phyloP scores from a whole-genome alignment of 768 basidiomycete species.

The Leccinum boreale region DNA sequence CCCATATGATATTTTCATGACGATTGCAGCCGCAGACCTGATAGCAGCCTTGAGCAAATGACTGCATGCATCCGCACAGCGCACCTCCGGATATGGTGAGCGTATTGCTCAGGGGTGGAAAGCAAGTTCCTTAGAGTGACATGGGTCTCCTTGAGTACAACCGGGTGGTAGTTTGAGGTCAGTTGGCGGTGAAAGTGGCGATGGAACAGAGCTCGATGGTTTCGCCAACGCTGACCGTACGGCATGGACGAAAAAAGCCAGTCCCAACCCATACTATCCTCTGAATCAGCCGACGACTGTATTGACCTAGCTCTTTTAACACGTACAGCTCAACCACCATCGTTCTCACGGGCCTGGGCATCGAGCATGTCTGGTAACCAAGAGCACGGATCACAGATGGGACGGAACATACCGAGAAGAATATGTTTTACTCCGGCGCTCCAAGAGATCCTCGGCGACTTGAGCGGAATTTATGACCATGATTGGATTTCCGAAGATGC shows the following conservation, averaged over 20 bases:
- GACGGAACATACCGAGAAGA: constrained; percentile 32
- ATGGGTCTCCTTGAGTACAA: constrained; percentile 35
- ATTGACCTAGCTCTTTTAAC: neutral
- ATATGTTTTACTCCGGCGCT: constrained; percentile 43
- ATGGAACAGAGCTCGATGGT: constrained; percentile 38
- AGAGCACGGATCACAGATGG: neutral
- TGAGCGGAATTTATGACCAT: constrained; percentile 43
- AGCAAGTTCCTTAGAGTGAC: constrained; percentile 38
- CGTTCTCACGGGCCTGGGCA: constrained; percentile 33
- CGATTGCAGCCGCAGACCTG: constrained; percentile 37
- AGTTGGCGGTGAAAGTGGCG: constrained; percentile 34
- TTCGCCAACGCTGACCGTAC: constrained; percentile 36
- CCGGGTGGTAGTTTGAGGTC: constrained; percentile 25
- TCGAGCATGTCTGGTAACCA: neutral
- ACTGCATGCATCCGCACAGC: neutral
- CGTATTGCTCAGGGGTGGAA: constrained; percentile 35
- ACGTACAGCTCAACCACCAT: constrained; percentile 45
- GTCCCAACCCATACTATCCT: constrained; percentile 43
- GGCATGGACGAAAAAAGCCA: constrained; percentile 44
- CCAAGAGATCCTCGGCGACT: constrained; percentile 42
- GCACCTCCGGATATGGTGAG: constrained; percentile 36
- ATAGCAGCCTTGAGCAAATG: neutral
- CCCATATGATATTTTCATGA: constrained; percentile 43
- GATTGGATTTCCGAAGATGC: constrained; percentile 44
- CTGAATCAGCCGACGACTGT: neutral